A percentile compares a stretch with the other conserved stretches of the same genome.
Conservation (phyloP, 2,329 filamentous ascomycete species). For the Sclerotinia subarctica region DNA sequence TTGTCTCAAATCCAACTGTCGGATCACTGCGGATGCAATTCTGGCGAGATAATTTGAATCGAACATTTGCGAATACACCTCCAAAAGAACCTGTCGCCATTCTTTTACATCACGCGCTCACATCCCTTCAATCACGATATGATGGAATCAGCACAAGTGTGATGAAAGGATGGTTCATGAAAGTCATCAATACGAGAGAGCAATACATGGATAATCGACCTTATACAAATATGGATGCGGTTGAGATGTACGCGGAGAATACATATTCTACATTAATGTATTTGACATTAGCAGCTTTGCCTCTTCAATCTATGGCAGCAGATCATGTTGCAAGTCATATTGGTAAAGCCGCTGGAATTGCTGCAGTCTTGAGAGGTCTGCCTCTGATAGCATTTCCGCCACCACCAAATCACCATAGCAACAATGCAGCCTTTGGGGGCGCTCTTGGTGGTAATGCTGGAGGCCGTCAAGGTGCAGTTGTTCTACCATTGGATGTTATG, state of each 20-base stretch:
- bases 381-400: slow-evolving; percentile 81
- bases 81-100: slow-evolving; percentile 90
- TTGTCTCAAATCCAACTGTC: slow-evolving; percentile 82
- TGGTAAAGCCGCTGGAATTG: slow-evolving; percentile 88
- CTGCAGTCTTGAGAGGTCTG: slow-evolving; percentile 79
- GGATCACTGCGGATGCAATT: slow-evolving; percentile 90
- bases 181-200: slow-evolving; percentile 78
- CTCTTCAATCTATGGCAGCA: slow-evolving; percentile 75
- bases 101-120: slow-evolving; percentile 70
- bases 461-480: slow-evolving; percentile 59
- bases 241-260: slow-evolving; percentile 90
- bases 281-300: slow-evolving; percentile 74
- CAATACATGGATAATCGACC: slow-evolving; percentile 80
- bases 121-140: slow-evolving; percentile 51
- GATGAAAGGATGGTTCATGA: slow-evolving; percentile 69
- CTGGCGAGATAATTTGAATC: slow-evolving; percentile 82
- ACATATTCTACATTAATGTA: slow-evolving; percentile 94
- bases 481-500: slow-evolving; percentile 88
- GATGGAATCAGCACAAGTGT: slow-evolving; percentile 42
- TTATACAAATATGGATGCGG: slow-evolving; percentile 65
- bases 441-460: slow-evolving; percentile 40
- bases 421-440: slow-evolving; percentile 44
- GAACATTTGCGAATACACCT: slow-evolving; percentile 72
- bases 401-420: slow-evolving; percentile 54
- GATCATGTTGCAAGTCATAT: slow-evolving; percentile 95